These are phyloP conservation scores for Lasiosphaeria hispida DNA, from an alignment of 495 filamentous ascomycete genomes.

Conservation along the genomic window DNA sequence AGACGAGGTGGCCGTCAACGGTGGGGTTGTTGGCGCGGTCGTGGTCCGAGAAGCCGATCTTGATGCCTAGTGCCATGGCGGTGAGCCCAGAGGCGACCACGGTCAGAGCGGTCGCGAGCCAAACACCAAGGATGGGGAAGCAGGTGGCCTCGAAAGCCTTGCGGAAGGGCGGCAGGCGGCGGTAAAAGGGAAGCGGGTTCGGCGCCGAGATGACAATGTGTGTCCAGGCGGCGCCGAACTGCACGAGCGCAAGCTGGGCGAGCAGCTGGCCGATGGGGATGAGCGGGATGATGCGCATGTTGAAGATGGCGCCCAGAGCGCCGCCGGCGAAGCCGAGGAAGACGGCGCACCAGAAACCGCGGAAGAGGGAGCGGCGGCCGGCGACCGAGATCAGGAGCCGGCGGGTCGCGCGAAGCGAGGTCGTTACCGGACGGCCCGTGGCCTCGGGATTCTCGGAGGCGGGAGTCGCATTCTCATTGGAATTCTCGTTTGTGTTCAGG, in stretches of 20 bases:
- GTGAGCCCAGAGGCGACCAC: constrained; percentile 27
- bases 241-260: constrained; percentile 33
- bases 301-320: constrained; percentile 24
- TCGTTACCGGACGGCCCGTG: constrained; percentile 34
- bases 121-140: constrained; percentile 35
- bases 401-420: constrained; percentile 43
- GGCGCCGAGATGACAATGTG: constrained; percentile 46
- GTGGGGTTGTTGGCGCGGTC: constrained; percentile 8
- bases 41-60: constrained; percentile 20
- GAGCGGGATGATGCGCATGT: constrained; percentile 18
- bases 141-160: constrained; percentile 44
- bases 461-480: constrained; percentile 24
- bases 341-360: constrained; percentile 35
- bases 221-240: constrained; percentile 42
- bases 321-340: constrained; percentile 20
- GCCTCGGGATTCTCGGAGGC: constrained; percentile 16
- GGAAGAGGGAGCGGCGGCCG: constrained; percentile 42
- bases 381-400: constrained; percentile 35
- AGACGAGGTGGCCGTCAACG: constrained; percentile 23
- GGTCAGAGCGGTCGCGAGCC: constrained; percentile 29
- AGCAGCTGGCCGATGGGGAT: constrained; percentile 32
- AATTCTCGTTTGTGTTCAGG: constrained; percentile 36
- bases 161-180: constrained; percentile 44
- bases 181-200: constrained; percentile 37
- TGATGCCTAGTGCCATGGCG: constrained; percentile 30